A percentile compares a stretch with the other conserved stretches of the same genome.
Conservation (phyloP, 2,329 filamentous ascomycete genomes). For the Talaromyces albobiverticillius region DNA sequence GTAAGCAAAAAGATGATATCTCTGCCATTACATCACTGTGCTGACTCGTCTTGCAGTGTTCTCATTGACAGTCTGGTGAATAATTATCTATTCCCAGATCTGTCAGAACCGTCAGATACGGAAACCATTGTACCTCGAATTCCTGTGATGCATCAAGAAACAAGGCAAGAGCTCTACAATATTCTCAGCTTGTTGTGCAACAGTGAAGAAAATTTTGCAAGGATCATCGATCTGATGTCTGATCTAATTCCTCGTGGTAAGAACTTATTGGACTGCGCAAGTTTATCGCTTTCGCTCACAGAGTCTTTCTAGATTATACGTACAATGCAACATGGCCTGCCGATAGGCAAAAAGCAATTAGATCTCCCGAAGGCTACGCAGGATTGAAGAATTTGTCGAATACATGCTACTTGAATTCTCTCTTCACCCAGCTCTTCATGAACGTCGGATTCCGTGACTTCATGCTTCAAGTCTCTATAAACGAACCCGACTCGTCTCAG, state of each 20-base stretch:
- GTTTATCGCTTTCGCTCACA: conserved; percentile 16
- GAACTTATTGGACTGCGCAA: conserved; percentile 14
- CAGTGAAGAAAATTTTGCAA: conserved; percentile 47
- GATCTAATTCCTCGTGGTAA: conserved; percentile 52
- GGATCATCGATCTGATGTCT: conserved; percentile 53
- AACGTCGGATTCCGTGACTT: conserved; percentile 84
- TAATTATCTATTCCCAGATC: conserved; percentile 64
- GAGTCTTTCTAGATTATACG: conserved; percentile 48
- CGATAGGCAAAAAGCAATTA: conserved; percentile 66
- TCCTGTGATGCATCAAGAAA: conserved; percentile 54
- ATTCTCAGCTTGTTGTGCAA: conserved; percentile 58
- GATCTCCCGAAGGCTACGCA: conserved; percentile 76
- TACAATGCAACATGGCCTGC: conserved; percentile 62
- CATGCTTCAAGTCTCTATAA: conserved; percentile 64
- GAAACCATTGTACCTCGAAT: conserved; percentile 32
- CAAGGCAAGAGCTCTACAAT: conserved; percentile 59
- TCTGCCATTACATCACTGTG: background rate
- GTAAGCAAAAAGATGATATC: conserved; percentile 23
- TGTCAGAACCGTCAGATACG: conserved; percentile 32
- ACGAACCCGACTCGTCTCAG: conserved; percentile 57
- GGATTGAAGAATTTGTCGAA: conserved; percentile 90
- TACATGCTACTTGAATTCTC: conserved; percentile 94
- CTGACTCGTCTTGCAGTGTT: conserved; percentile 26
- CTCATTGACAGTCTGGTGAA: conserved; percentile 57
- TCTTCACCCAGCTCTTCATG: conserved; percentile 95